Evolutionary conservation across 768 basidiomycete species (phyloP), one percentile per base, ranked within the genome.

Genomic region (Cystofilobasidium bisporidii): DNA sequence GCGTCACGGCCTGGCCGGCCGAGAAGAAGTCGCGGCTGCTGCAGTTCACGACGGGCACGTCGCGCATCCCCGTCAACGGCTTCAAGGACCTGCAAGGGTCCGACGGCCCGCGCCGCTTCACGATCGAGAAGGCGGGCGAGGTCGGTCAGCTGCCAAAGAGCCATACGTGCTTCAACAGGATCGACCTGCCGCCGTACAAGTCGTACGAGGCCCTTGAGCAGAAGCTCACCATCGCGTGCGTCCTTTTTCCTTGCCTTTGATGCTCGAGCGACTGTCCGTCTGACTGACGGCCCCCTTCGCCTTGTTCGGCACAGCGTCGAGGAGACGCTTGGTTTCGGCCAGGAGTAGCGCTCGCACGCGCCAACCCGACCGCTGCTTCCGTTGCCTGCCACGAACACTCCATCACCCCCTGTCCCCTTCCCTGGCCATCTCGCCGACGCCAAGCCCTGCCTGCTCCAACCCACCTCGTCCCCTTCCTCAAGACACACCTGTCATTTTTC

Each of bases 61-160:
- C 91, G 17, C 87, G 94, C 71, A 93, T 96, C 71, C 94, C 94
- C 18, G 94, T 96, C 78, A 96, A 94, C 74, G 96, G 96, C 0
- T 98, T 98, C 83, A 97, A 96, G 78, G 96, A 98, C 73, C 79
- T 98, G 22, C 96, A 98, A 79, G 96, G 96, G 22, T 94, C 91
- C 3, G 96, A 99, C 76, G 96, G 94, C 14, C 94, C 93, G 28
- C 81, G 94, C 59, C 83, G 94, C 57, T 99, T 99, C 79, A 99
- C 96, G 11, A 97, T 99, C 74, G 96, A 99, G 79, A 98, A 98
- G 80, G 89, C 91, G 41, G 96, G 96, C 32, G 96, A 99, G 74
- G 89, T 92, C 26, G 88, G 88, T 28, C 92, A 96, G 76, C 79
- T 99, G 74, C 96, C 96, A 1, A 99, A 98, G 85, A 89, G 86